Conservation (phyloP, 495 filamentous ascomycete species). For the Xeromyces bisporus region DNA sequence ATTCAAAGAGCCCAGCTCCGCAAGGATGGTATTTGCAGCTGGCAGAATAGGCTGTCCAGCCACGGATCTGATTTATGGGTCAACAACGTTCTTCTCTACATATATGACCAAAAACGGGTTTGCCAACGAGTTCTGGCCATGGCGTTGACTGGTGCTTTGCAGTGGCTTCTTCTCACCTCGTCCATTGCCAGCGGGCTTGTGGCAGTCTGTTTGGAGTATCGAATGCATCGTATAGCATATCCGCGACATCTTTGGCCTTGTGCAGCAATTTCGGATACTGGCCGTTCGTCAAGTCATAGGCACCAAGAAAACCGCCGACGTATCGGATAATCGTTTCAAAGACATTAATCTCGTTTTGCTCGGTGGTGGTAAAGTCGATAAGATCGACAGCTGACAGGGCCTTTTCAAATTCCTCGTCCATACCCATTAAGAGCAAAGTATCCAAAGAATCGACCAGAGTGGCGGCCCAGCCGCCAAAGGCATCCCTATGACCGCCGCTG, state of each 20-base stretch:
- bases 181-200: constrained; percentile 38
- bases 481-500: constrained; percentile 31
- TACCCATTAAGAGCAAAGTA: constrained; percentile 44
- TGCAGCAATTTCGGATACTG: constrained; percentile 50
- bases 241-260: constrained; percentile 75
- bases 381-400: constrained; percentile 35
- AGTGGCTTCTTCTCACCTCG: constrained; percentile 13
- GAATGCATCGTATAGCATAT: constrained; percentile 79
- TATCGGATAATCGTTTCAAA: constrained; percentile 87
- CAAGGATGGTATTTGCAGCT: constrained; percentile 34
- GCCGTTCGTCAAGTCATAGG: constrained; percentile 63
- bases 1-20: constrained; percentile 74
- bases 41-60: constrained; percentile 24
- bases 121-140: no score
- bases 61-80: constrained; percentile 19
- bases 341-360: constrained; percentile 44
- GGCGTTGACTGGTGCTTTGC: not conserved
- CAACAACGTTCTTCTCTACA: no score
- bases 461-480: constrained; percentile 47
- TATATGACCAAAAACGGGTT: no score
- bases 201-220: constrained; percentile 96
- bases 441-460: constrained; percentile 45
- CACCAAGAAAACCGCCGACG: constrained; percentile 65
- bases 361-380: constrained; percentile 37
- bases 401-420: constrained; percentile 41